phyloP scores from a whole-genome alignment of 768 basidiomycete genomes.

The Russula foetens region DNA sequence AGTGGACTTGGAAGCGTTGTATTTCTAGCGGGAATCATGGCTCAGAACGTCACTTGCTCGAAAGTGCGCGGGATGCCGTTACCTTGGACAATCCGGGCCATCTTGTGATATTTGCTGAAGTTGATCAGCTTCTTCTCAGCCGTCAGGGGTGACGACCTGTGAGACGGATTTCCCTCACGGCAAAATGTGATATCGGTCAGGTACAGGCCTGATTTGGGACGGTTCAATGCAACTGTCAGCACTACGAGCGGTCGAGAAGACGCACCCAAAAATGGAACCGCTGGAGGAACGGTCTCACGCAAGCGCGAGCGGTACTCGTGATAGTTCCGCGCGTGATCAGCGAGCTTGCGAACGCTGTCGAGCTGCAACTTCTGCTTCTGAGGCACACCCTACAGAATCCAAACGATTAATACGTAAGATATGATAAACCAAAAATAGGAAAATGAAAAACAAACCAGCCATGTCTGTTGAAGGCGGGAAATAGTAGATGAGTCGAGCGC shows the following conservation, averaged over 20 bases:
- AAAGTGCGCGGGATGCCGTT: conserved; percentile 11
- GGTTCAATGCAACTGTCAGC: conserved; percentile 12
- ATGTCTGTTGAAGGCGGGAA: conserved; percentile 84
- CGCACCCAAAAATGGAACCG: conserved; percentile 89
- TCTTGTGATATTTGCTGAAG: conserved; percentile 93
- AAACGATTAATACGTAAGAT: not conserved
- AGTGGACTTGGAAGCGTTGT: conserved; percentile 85
- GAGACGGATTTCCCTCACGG: conserved; percentile 86
- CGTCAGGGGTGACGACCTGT: conserved; percentile 69
- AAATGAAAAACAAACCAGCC: conserved; percentile 58
- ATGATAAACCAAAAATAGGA: not conserved
- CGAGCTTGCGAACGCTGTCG: conserved; percentile 73
- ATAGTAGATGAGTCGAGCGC: conserved; percentile 96
- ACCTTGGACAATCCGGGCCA: conserved; percentile 81
- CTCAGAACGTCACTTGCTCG: not conserved
- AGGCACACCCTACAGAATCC: conserved; percentile 57
- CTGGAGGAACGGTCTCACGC: conserved; percentile 83
- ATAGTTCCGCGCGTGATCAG: conserved; percentile 87
- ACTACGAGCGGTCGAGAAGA: not conserved
- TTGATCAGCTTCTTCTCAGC: conserved; percentile 80
- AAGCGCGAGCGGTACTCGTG: conserved; percentile 85
- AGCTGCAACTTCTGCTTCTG: conserved; percentile 78
- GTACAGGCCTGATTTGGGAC: conserved; percentile 52
- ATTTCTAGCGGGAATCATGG: conserved; percentile 46
- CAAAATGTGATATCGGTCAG: conserved; percentile 93